Base-by-base conservation (phyloP, 2,329 filamentous ascomycete genomes). In the Pestalotiopsis sp. region DNA sequence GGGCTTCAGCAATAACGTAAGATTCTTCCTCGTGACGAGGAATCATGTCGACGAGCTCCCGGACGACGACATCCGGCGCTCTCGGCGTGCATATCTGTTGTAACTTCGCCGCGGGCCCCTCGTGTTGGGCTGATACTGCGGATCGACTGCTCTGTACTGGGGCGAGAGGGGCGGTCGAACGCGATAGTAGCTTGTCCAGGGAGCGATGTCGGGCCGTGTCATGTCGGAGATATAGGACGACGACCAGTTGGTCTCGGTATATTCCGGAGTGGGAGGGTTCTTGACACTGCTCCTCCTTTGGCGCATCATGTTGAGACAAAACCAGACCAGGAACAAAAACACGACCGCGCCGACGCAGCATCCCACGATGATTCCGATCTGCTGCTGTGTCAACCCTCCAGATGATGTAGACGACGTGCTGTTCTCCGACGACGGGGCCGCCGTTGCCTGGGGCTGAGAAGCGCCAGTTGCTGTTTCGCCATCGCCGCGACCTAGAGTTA, bases 321-420 rank as follows among this genome's bases (percentile, higher is more conserved):
- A 69, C 72, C 74, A 77, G 20, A 76, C 57, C 3, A 75, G 9
- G 38, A 77, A 65, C 2, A 67, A 69, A 3, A 78, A 59, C 11
- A 77, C 67, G 4, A 73, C 36, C 9, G 71, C 74, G 4, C 76
- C 76, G 7, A 74, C 20, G 14, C 70, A 67, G 45, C 73, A 74
- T 38, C 76, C 76, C 12, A 77, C 71, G 61, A 78, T 76, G 45
- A 77, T 76, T 12, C 76, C 76, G 45, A 76, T 74, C 57, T 70
- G 65, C 5, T 69, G 68, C 11, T 69, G 64, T 6, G 69, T 62
- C 17, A 73, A 67, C 17, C 74, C 73, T 20, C 72, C 70, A 7
- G 76, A 72, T 41, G 68, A 70, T 17, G 25, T 64, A 67, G 5
- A 64, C 69, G 2, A 67, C 61, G 67, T 65, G 41, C 11, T 56